Conservation (phyloP, 768 basidiomycete genomes). For the Lentinula raphanica region DNA sequence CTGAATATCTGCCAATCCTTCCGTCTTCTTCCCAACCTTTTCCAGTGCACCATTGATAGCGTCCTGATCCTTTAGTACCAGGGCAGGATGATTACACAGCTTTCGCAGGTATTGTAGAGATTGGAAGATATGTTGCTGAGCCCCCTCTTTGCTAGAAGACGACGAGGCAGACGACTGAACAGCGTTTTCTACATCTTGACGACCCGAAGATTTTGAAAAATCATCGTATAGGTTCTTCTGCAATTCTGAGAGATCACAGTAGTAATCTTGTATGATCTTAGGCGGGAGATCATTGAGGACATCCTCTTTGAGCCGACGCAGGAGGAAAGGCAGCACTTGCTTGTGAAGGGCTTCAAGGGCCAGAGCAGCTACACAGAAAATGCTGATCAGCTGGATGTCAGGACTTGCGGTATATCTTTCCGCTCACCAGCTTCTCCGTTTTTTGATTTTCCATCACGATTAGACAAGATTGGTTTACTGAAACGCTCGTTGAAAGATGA, state of each 20-base stretch:
- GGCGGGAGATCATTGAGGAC: slow-evolving; percentile 93
- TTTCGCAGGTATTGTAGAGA: slow-evolving; percentile 95
- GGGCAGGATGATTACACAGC: slow-evolving; percentile 93
- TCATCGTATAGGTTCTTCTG: slow-evolving; percentile 95
- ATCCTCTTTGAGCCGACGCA: slow-evolving; percentile 95
- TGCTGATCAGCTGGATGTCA: too few relatives aligned
- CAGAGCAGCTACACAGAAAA: slow-evolving; percentile 76
- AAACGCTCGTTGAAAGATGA: slow-evolving; percentile 92
- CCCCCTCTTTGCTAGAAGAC: slow-evolving; percentile 33
- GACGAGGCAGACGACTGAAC: slow-evolving; percentile 38
- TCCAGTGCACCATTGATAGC: slow-evolving; percentile 54
- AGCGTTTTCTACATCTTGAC: slow-evolving; percentile 55
- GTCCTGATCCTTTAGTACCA: slow-evolving; percentile 76
- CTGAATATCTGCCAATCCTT: slow-evolving; percentile 66
- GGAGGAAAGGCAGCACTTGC: slow-evolving; percentile 96
- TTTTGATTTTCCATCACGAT: slow-evolving; percentile 92
- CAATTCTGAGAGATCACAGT: slow-evolving; percentile 92
- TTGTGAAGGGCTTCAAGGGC: slow-evolving; percentile 96
- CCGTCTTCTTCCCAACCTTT: slow-evolving; percentile 43
- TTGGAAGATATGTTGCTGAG: slow-evolving; percentile 90
- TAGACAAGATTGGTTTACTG: slow-evolving; percentile 91
- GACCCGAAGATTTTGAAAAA: slow-evolving; percentile 77
- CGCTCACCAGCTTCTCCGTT: slow-evolving; percentile 87
- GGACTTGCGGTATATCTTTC: too few relatives aligned
- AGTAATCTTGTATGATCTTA: slow-evolving; percentile 99